These are phyloP conservation scores for Biscogniauxia marginata DNA, from an alignment of 2,329 filamentous ascomycete species.

Conservation along the genomic window DNA sequence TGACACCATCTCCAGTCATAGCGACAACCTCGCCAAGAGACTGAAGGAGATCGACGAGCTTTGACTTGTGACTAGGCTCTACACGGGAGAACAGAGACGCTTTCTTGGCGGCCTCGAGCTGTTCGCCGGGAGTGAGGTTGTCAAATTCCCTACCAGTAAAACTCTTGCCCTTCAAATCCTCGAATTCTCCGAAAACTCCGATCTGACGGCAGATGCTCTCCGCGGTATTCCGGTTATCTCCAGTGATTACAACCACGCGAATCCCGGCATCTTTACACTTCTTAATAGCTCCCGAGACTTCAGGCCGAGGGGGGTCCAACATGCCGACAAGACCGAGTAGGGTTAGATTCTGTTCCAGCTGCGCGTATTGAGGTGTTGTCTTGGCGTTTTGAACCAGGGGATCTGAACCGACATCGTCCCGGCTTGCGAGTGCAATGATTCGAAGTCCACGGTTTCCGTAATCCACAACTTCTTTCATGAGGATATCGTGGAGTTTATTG, in stretches of 20 bases:
- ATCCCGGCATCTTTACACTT: slow-evolving; percentile 94
- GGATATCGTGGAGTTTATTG: slow-evolving; percentile 64
- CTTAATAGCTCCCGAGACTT: slow-evolving; percentile 80
- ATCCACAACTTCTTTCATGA: slow-evolving; percentile 78
- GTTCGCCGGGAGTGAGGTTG: slow-evolving; percentile 71
- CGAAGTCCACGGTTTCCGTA: slow-evolving; percentile 92
- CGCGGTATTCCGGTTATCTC: slow-evolving; percentile 95
- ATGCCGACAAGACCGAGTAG: slow-evolving; percentile 92
- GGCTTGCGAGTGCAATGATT: slow-evolving; percentile 86
- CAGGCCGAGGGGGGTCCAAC: slow-evolving; percentile 92
- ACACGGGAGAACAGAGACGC: slow-evolving; percentile 95
- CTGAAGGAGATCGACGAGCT: slow-evolving; percentile 93
- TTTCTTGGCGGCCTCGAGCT: slow-evolving; percentile 78
- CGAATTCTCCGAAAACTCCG: slow-evolving; percentile 79
- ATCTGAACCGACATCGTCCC: slow-evolving; percentile 72
- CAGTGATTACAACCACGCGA: slow-evolving; percentile 95
- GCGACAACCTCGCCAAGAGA: slow-evolving; percentile 91
- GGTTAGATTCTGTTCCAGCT: slow-evolving; percentile 92
- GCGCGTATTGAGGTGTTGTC: slow-evolving; percentile 77
- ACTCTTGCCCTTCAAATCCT: slow-evolving; percentile 87
- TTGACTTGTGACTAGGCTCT: slow-evolving; percentile 95
- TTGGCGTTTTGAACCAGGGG: slow-evolving; percentile 72
- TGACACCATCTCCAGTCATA: slow-evolving; percentile 99
- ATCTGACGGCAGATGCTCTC: slow-evolving; percentile 98
- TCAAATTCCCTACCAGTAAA: slow-evolving; percentile 96